Evolutionary conservation across 2,329 filamentous ascomycete genomes (phyloP).

Genomic region (Nothopassalora personata): DNA sequence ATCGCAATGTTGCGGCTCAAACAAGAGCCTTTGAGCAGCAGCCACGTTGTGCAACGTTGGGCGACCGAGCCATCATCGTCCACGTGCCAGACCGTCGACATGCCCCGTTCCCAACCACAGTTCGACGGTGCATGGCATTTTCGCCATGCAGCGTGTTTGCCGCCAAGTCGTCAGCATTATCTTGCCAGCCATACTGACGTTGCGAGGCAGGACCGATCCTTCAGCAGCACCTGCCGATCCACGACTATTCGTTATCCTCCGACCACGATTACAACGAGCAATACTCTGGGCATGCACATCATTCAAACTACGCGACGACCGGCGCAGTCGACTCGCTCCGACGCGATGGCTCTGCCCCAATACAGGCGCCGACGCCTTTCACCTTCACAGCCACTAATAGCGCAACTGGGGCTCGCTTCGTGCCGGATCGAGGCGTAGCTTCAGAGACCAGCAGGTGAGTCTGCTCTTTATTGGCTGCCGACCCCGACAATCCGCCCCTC

Average conservation of each 20-base stretch:
- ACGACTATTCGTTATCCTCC: constrained; percentile 40
- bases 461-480: constrained; percentile 22
- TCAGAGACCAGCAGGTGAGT: constrained; percentile 52
- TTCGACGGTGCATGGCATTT: constrained; percentile 4
- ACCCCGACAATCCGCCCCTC: constrained; percentile 10
- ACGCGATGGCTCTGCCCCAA: constrained; percentile 46
- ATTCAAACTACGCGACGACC: constrained; percentile 38
- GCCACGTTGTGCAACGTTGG: constrained; percentile 25
- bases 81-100: constrained; percentile 17
- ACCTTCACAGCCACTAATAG: constrained; percentile 44
- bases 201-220: constrained; percentile 39
- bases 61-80: constrained; percentile 16
- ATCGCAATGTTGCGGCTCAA: constrained; percentile 6
- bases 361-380: constrained; percentile 42
- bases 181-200: constrained; percentile 35
- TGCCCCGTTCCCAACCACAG: constrained; percentile 5
- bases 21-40: constrained; percentile 6
- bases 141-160: constrained; percentile 12
- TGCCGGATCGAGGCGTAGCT: constrained; percentile 46
- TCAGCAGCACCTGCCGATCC: constrained; percentile 38
- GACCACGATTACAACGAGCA: constrained; percentile 43
- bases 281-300: constrained; percentile 42
- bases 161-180: background rate
- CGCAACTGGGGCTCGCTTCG: constrained; percentile 43
- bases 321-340: constrained; percentile 45